These are phyloP conservation scores for Plasmodium adleri DNA, from an alignment of 169 alveolate genomes.

Conservation along the genomic window DNA sequence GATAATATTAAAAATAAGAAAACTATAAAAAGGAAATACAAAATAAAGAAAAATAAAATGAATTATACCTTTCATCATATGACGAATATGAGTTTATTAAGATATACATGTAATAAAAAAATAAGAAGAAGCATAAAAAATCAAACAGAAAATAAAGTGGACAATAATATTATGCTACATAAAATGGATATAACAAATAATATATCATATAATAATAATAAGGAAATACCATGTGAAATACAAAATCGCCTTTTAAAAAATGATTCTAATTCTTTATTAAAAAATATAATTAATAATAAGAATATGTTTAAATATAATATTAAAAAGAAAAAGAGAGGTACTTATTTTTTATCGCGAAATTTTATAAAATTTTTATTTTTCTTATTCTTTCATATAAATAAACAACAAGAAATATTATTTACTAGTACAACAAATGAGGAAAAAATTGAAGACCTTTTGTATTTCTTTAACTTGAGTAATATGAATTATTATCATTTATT, in stretches of 20 bases:
- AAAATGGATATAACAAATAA: too few relatives aligned
- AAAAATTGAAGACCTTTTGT: not conserved
- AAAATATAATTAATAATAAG: too few relatives aligned
- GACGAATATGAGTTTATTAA: too few relatives aligned
- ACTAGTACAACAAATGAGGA: not conserved
- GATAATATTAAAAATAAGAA: not conserved
- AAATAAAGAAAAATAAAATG: not conserved
- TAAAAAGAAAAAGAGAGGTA: not conserved
- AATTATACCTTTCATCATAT: not conserved
- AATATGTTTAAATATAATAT: too few relatives aligned
- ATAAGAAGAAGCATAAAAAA: too few relatives aligned
- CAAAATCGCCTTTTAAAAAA: too few relatives aligned
- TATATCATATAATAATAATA: too few relatives aligned
- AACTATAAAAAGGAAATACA: not conserved
- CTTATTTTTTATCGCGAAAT: slow-evolving; percentile 4
- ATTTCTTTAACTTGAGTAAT: not conserved
- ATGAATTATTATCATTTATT: slow-evolving; percentile 13
- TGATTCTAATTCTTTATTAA: too few relatives aligned
- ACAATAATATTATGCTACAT: not conserved
- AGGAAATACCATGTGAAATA: too few relatives aligned
- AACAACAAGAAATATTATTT: not conserved
- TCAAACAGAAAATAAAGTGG: too few relatives aligned
- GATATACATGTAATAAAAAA: too few relatives aligned
- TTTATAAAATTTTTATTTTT: slow-evolving; percentile 17
- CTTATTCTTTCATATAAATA: slow-evolving; percentile 16